A percentile compares a stretch with the other conserved stretches of the same genome.
phyloP scores from a whole-genome alignment of 352 stramenopile genomes.

The Phytopythium boreale region DNA sequence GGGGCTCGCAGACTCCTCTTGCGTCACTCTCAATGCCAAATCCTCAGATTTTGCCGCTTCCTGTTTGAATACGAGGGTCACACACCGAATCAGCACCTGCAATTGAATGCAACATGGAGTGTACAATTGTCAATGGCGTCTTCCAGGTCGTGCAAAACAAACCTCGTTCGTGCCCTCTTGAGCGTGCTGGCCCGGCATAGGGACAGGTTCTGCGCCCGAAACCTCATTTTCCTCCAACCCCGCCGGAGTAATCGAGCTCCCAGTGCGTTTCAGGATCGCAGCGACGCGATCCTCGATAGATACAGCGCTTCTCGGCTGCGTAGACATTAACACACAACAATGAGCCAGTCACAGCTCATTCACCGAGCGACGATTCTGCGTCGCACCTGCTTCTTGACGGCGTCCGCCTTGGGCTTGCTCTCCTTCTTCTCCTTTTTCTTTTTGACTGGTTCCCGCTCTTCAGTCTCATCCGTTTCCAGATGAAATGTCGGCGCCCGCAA shows the following conservation, averaged over 20 bases:
- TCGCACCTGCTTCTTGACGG: constrained; percentile 8
- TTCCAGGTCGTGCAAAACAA: neutral
- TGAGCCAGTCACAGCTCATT: neutral
- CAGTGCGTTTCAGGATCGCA: constrained; percentile 74
- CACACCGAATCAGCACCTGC: neutral
- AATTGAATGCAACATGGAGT: neutral
- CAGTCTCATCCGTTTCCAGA: constrained; percentile 17
- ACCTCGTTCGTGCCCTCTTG: neutral
- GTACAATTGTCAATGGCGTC: neutral
- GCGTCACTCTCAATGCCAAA: neutral
- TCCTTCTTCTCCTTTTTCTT: constrained; percentile 30
- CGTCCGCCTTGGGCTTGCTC: constrained; percentile 24
- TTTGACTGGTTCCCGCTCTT: constrained; percentile 14
- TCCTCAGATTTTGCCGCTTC: neutral
- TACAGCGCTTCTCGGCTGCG: constrained; percentile 22
- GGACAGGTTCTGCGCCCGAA: neutral
- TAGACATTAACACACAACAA: neutral
- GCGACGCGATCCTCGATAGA: constrained; percentile 74
- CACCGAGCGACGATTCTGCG: no score
- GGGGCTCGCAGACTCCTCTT: constrained; percentile 5
- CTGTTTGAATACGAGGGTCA: neutral
- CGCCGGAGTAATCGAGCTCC: constrained; percentile 29
- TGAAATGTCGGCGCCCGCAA: constrained; percentile 35
- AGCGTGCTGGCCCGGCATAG: neutral
- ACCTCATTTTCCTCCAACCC: constrained; percentile 5